Evolutionary conservation across 306 rosid species (phyloP).

Genomic region (Vigna mungo): DNA sequence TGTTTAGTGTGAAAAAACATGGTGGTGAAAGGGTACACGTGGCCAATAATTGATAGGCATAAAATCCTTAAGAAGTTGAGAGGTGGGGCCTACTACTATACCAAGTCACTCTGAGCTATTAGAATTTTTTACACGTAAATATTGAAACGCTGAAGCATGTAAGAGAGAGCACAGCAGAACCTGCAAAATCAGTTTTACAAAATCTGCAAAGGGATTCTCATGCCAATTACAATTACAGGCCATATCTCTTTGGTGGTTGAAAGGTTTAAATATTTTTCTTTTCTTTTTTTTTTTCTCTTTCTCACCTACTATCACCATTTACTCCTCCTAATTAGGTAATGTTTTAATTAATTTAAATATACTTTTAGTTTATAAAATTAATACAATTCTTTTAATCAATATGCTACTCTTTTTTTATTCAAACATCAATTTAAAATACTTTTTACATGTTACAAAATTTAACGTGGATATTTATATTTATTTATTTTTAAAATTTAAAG

Average conservation of each 20-base stretch:
- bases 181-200: slow-evolving; percentile 4
- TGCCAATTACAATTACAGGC: slow-evolving; percentile 33
- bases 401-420: too few species aligned
- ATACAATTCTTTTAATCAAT: too few species aligned
- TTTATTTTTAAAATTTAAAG: too few species aligned
- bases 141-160: background rate
- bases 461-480: too few species aligned
- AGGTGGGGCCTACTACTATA: slow-evolving; percentile 41
- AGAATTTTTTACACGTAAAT: too few species aligned
- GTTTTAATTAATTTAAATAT: too few species aligned
- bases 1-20: too few species aligned
- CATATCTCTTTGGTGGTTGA: slow-evolving; percentile 46
- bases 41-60: slow-evolving; percentile 11
- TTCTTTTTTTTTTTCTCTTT: background rate
- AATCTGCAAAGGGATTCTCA: background rate
- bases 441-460: too few species aligned
- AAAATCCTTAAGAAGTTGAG: background rate
- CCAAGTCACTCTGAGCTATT: too few species aligned
- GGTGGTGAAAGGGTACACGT: slow-evolving; percentile 4
- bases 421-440: too few species aligned
- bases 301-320: background rate
- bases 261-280: background rate
- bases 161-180: background rate
- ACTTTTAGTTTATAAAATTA: too few species aligned
- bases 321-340: too few species aligned